Evolutionary conservation across 2,329 filamentous ascomycete genomes (phyloP).

Genomic region (Parafenestella ontariensis): DNA sequence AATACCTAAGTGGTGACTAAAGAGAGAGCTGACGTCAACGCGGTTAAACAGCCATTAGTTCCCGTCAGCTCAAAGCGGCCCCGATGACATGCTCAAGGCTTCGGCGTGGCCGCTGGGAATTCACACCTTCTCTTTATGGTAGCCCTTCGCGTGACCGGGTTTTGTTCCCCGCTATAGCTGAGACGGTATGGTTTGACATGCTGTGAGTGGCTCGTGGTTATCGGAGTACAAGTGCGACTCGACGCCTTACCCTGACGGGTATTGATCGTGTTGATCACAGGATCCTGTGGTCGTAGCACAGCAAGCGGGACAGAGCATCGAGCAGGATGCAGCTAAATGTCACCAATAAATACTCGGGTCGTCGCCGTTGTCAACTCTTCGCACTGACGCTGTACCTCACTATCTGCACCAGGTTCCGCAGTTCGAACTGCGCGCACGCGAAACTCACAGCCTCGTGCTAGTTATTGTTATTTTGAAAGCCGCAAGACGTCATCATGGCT

Average conservation of each 20-base stretch:
- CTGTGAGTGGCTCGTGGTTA: not conserved
- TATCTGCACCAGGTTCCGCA: not conserved
- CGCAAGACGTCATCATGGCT: constrained; percentile 17
- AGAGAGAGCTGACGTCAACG: not conserved
- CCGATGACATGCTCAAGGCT: not conserved
- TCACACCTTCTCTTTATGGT: constrained; percentile 6
- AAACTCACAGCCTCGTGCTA: not conserved
- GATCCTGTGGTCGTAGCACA: constrained; percentile 6
- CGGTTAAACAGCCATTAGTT: not conserved
- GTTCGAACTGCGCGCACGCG: not conserved
- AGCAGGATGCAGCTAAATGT: not conserved
- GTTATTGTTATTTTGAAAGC: not conserved
- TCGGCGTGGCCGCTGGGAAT: constrained; percentile 1
- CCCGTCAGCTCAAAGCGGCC: not conserved
- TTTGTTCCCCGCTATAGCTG: not conserved
- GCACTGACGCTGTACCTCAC: not conserved
- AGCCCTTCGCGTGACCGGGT: not conserved
- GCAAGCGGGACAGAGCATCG: not conserved
- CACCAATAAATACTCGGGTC: not conserved
- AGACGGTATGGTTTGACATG: not conserved
- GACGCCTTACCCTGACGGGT: not conserved
- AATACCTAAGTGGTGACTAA: not conserved
- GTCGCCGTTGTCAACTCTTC: not conserved
- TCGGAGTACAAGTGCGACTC: not conserved
- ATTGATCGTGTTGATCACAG: constrained; percentile 9